Conservation (phyloP, 352 stramenopile species). For the Phytopythium delawarense region DNA sequence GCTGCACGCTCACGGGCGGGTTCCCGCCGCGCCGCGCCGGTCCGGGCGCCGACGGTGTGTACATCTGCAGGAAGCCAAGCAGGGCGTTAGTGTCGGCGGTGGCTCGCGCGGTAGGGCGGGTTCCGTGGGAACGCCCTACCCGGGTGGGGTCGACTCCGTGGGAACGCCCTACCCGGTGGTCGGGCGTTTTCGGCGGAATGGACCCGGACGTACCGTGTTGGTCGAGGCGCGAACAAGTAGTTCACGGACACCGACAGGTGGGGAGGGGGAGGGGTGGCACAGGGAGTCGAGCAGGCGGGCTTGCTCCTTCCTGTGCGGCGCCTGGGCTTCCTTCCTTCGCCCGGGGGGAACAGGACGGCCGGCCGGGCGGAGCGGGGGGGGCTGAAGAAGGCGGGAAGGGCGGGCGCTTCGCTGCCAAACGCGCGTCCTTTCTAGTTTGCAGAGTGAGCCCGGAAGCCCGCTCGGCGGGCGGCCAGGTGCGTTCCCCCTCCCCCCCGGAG, state of each 20-base stretch:
- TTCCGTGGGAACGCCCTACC: not conserved
- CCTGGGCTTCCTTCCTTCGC: no score
- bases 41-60: conserved; percentile 60
- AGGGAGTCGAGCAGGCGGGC: not conserved
- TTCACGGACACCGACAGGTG: not conserved
- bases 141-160: not conserved
- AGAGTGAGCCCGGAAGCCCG: not conserved
- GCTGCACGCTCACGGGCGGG: conserved; percentile 52
- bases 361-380: no score
- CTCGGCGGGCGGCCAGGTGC: not conserved
- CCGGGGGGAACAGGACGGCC: not conserved
- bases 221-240: not conserved
- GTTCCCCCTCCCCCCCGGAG: conserved; percentile 5
- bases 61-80: conserved; percentile 29
- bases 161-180: no score
- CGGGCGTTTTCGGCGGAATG: no score
- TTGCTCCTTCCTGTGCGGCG: not conserved
- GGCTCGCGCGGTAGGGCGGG: not conserved
- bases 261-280: not conserved
- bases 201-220: not conserved
- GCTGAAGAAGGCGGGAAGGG: not conserved
- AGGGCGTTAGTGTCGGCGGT: not conserved
- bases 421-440: conserved; percentile 6
- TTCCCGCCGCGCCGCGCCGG: conserved; percentile 56
- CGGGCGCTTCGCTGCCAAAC: not conserved